Conservation (phyloP, 345 rosid genomes). For the Pistacia integerrima region DNA sequence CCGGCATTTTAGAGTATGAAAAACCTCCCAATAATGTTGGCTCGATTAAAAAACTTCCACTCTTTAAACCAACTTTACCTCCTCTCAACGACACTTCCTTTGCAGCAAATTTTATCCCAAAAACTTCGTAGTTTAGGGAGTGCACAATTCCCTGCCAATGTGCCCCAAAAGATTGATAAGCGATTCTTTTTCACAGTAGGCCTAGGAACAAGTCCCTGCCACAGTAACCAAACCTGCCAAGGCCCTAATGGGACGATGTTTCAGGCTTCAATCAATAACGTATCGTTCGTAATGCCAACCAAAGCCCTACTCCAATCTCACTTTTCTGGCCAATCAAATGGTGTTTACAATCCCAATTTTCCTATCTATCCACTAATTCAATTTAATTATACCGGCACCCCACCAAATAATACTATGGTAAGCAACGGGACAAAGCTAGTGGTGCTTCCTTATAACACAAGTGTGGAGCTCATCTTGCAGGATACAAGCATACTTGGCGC, state of each 20-base stretch:
- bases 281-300: conserved; percentile 61
- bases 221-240: conserved; percentile 61
- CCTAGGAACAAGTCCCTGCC: conserved; percentile 65
- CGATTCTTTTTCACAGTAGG: conserved; percentile 66
- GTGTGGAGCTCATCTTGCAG: conserved; percentile 74
- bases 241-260: conserved; percentile 72
- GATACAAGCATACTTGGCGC: conserved; percentile 79
- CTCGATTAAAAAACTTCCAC: conserved; percentile 39
- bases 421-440: conserved; percentile 62
- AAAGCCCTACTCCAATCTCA: conserved; percentile 72
- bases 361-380: conserved; percentile 46
- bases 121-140: conserved; percentile 56
- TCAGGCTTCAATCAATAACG: conserved; percentile 63
- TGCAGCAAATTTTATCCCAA: conserved; percentile 44
- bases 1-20: conserved; percentile 44
- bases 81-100: conserved; percentile 64
- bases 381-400: conserved; percentile 64
- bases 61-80: conserved; percentile 56
- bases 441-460: conserved; percentile 61
- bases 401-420: conserved; percentile 64
- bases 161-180: conserved; percentile 59
- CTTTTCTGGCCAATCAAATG: conserved; percentile 45
- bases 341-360: conserved; percentile 53
- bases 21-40: conserved; percentile 18
- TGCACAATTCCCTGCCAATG: conserved; percentile 55